Evolutionary conservation across 495 filamentous ascomycete genomes (phyloP).

Genomic region (Trichodelitschia bisporula): DNA sequence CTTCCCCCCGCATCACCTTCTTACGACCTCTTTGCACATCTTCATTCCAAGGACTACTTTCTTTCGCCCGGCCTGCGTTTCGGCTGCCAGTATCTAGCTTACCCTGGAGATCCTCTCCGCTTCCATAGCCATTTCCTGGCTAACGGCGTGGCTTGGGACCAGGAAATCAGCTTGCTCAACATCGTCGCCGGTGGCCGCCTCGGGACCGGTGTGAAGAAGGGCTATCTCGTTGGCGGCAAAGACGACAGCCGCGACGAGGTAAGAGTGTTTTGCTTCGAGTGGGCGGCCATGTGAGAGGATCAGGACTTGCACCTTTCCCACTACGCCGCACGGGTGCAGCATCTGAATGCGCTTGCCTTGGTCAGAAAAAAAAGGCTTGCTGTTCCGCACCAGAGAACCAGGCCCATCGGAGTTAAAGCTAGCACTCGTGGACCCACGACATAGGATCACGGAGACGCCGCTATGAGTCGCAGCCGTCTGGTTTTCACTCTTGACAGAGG

Average conservation of each 20-base stretch:
- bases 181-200: slow-evolving; percentile 66
- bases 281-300: slow-evolving; percentile 10
- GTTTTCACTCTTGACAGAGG: too few relatives aligned
- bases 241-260: slow-evolving; percentile 1
- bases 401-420: too few relatives aligned
- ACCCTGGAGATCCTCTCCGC: slow-evolving; percentile 81
- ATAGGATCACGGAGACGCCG: too few relatives aligned
- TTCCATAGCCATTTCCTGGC: slow-evolving; percentile 88
- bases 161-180: slow-evolving; percentile 61
- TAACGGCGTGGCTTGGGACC: slow-evolving; percentile 55
- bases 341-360: too few relatives aligned
- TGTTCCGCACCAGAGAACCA: too few relatives aligned
- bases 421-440: too few relatives aligned
- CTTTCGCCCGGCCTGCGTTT: slow-evolving; percentile 81
- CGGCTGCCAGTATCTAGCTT: slow-evolving; percentile 79
- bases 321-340: too few relatives aligned
- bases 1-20: slow-evolving; percentile 18
- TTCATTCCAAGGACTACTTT: slow-evolving; percentile 63
- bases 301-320: too few relatives aligned
- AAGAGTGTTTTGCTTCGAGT: slow-evolving; percentile 9
- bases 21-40: slow-evolving; percentile 44
- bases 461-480: too few relatives aligned
- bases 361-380: too few relatives aligned
- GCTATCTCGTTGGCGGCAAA: slow-evolving; percentile 59
- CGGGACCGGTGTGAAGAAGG: slow-evolving; percentile 90